These are phyloP conservation scores for Phytophthora pini DNA, from an alignment of 352 stramenopile genomes.

Conservation along the genomic window DNA sequence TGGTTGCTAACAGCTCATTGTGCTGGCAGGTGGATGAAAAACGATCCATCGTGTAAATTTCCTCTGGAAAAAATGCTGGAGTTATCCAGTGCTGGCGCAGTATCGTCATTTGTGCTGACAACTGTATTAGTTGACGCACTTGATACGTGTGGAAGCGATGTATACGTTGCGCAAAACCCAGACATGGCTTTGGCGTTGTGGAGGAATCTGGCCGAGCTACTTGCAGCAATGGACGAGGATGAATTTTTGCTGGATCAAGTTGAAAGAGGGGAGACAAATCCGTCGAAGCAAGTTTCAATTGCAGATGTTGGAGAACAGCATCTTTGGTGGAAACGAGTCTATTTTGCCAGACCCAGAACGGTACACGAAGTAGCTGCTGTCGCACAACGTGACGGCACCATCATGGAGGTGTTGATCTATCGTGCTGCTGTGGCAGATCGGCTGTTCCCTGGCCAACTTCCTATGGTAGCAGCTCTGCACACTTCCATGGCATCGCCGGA, in stretches of 20 bases:
- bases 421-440: conserved; percentile 50
- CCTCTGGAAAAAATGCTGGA: conserved; percentile 64
- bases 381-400: conserved; percentile 21
- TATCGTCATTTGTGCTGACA: conserved; percentile 48
- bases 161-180: conserved; percentile 53
- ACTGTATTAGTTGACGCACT: conserved; percentile 50
- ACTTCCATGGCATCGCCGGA: conserved; percentile 25
- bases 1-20: conserved; percentile 10
- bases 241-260: conserved; percentile 44
- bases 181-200: conserved; percentile 46
- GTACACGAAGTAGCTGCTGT: conserved; percentile 38
- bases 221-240: conserved; percentile 56
- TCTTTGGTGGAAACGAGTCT: conserved; percentile 72
- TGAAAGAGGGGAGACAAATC: conserved; percentile 5
- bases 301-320: conserved; percentile 36
- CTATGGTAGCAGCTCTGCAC: conserved; percentile 36
- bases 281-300: conserved; percentile 31
- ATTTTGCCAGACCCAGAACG: conserved; percentile 51
- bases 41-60: conserved; percentile 52
- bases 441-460: conserved; percentile 40
- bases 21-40: conserved; percentile 58
- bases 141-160: conserved; percentile 63
- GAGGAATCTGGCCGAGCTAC: conserved; percentile 57
- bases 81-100: conserved; percentile 42
- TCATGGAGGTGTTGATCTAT: conserved; percentile 55